These are phyloP conservation scores for Daldinia caldariorum DNA, from an alignment of 495 filamentous ascomycete species.

Conservation along the genomic window DNA sequence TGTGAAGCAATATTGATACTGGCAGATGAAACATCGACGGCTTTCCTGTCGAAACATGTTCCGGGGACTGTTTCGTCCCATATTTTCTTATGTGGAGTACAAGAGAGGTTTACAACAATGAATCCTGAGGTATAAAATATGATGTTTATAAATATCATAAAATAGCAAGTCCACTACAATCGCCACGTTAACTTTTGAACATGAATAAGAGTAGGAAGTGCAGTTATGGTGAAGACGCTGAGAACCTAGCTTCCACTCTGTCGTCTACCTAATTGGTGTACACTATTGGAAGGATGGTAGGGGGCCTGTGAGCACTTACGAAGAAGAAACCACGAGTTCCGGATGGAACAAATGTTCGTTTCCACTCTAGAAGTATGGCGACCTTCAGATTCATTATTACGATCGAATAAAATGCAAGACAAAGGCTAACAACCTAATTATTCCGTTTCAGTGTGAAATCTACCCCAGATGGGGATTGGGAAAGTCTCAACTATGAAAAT, in stretches of 20 bases:
- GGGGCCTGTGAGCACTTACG: not conserved
- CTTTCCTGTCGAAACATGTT: slow-evolving; percentile 1
- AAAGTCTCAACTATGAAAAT: not conserved
- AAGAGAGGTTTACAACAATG: not conserved
- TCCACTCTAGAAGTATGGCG: slow-evolving; percentile 2
- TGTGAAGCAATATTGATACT: not conserved
- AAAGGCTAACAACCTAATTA: not conserved
- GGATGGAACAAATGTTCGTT: not conserved
- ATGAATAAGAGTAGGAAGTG: not conserved
- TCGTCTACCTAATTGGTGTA: not conserved
- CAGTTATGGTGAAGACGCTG: not conserved
- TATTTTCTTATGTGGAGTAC: not conserved
- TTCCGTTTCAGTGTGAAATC: not conserved
- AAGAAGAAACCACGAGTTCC: slow-evolving; percentile 5
- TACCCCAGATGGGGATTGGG: not conserved
- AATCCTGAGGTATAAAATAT: not conserved
- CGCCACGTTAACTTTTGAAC: not conserved
- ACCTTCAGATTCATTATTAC: slow-evolving; percentile 1
- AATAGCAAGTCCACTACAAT: not conserved
- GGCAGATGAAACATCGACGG: not conserved
- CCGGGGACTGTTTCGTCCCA: not conserved
- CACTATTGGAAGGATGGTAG: not conserved
- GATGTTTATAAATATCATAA: not conserved
- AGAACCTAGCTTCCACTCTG: not conserved
- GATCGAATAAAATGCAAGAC: not conserved